phyloP scores from a whole-genome alignment of 495 filamentous ascomycete genomes.

The Daldinia concentrica region DNA sequence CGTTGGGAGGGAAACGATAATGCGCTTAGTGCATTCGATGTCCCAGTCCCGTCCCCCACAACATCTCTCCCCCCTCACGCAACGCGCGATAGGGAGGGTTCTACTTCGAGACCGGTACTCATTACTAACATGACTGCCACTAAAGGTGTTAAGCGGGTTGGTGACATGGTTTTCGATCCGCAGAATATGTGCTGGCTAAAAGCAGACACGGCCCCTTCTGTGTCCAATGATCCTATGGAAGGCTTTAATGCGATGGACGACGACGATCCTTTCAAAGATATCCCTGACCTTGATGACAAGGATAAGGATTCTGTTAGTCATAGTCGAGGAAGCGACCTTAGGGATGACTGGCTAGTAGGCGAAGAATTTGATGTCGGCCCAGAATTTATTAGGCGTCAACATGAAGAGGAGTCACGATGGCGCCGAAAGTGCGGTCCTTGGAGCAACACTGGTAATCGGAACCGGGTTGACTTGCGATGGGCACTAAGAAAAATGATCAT shows the following conservation, averaged over 20 bases:
- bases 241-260: constrained; percentile 82
- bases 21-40: constrained; percentile 77
- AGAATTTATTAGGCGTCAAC: constrained; percentile 86
- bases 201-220: constrained; percentile 56
- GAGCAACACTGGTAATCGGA: constrained; percentile 57
- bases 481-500: constrained; percentile 59
- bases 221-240: constrained; percentile 66
- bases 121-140: constrained; percentile 84
- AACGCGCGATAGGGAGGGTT: constrained; percentile 60
- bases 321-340: constrained; percentile 61
- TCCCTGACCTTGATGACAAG: constrained; percentile 63
- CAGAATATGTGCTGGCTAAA: constrained; percentile 96
- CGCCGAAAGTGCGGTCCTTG: constrained; percentile 82
- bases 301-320: constrained; percentile 55
- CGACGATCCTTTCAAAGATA: constrained; percentile 65
- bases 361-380: constrained; percentile 99
- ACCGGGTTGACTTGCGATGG: constrained; percentile 60
- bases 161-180: constrained; percentile 97
- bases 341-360: constrained; percentile 83
- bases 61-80: constrained; percentile 57
- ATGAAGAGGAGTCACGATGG: constrained; percentile 93
- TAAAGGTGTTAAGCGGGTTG: constrained; percentile 86
- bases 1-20: constrained; percentile 98
- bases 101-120: constrained; percentile 84
- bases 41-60: constrained; percentile 58